These are phyloP conservation scores for Sphaerulina musiva DNA, from an alignment of 2,329 filamentous ascomycete genomes.

Conservation along the genomic window DNA sequence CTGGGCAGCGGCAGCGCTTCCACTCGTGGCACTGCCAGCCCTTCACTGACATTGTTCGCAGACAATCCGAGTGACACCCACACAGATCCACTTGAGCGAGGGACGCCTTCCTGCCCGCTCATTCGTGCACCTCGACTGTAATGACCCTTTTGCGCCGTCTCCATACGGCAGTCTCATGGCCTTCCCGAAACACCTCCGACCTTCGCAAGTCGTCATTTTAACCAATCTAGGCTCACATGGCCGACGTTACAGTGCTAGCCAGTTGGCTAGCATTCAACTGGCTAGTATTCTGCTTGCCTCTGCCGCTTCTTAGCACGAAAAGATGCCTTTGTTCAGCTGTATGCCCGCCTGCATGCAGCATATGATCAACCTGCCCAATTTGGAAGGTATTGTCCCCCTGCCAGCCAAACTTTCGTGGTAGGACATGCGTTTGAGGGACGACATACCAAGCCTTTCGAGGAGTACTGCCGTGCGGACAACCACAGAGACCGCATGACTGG, in stretches of 20 bases:
- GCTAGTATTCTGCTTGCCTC: conserved; percentile 1
- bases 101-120: not conserved
- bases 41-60: conserved; percentile 1
- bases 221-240: conserved; percentile 12
- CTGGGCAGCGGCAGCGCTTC: not conserved
- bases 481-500: conserved; percentile 20
- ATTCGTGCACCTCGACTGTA: conserved; percentile 8
- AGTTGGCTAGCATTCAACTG: not conserved
- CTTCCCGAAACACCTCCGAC: conserved; percentile 16
- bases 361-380: conserved; percentile 13
- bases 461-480: conserved; percentile 17
- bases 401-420: conserved; percentile 1
- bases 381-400: conserved; percentile 13
- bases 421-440: conserved; percentile 1
- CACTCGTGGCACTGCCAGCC: not conserved
- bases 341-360: not conserved
- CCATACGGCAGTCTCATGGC: not conserved
- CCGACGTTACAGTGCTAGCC: not conserved
- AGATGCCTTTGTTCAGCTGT: not conserved
- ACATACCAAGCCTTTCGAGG: conserved; percentile 12
- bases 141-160: conserved; percentile 9
- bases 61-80: not conserved
- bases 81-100: not conserved
- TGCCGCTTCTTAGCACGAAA: not conserved
- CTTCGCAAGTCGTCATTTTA: conserved; percentile 5